Conservation (phyloP, 495 filamentous ascomycete species). For the Trichoderma orchidacearum region DNA sequence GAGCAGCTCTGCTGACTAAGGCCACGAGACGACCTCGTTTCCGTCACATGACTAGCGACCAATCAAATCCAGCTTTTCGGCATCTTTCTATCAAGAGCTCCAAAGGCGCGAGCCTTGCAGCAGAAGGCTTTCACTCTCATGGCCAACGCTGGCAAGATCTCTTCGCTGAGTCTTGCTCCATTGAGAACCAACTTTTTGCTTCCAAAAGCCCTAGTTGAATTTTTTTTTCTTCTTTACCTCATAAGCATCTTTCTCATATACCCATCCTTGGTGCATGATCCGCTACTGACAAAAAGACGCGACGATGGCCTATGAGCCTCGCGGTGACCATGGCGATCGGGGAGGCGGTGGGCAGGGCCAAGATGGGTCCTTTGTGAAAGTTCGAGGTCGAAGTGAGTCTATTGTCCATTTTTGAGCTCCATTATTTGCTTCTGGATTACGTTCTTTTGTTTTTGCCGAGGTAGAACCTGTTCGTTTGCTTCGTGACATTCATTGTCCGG, state of each 20-base stretch:
- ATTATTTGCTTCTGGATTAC: no score
- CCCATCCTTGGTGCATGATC: background rate
- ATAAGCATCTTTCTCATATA: background rate
- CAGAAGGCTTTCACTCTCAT: background rate
- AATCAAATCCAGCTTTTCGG: background rate
- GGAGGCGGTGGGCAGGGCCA: constrained; percentile 17
- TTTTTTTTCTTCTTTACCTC: background rate
- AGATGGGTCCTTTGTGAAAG: constrained; percentile 23
- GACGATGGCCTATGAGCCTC: constrained; percentile 29
- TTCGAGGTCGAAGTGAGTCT: constrained; percentile 31
- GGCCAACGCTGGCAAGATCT: background rate
- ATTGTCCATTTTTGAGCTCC: background rate
- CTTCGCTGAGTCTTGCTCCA: constrained; percentile 1
- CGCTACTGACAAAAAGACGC: background rate
- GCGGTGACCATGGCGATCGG: constrained; percentile 18
- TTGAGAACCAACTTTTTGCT: background rate
- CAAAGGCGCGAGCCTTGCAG: background rate
- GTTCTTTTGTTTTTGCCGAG: background rate
- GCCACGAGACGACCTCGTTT: background rate
- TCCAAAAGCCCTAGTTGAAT: background rate
- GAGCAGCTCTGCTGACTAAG: background rate
- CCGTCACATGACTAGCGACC: background rate
- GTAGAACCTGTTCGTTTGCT: background rate
- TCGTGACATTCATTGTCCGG: background rate
- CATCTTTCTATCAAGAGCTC: background rate